Evolutionary conservation across 2,329 filamentous ascomycete species (phyloP), one percentile per base, ranked within the genome.

Genomic region (Aspergillus sp.): DNA sequence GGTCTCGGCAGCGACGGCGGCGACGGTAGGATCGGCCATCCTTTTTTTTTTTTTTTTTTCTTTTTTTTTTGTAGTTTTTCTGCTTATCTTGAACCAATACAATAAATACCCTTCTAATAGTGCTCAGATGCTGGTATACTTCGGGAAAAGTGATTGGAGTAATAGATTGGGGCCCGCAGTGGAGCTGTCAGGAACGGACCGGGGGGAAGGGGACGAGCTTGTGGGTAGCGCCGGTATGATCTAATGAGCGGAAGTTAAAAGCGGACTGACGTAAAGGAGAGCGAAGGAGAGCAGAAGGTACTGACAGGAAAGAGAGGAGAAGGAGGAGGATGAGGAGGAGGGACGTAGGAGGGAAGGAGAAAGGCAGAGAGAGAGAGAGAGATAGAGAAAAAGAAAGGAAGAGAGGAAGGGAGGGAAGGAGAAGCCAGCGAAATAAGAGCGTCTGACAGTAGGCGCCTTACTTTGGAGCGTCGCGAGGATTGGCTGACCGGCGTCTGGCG

Each of bases 1-100:
- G 32, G 65, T 68, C 31, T 73, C 70, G 16, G 58, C 6, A 52
- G 24, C 29, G 31, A 2, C 20, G n/a, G 18, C 29, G 6, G n/a
- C 6, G 29, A 20, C 18, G 39, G 16, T 31, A 16, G 18, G 45
- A 47, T 47, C 45, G 45, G 45, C 45, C 45, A 47, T 46, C 9
- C 9, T 29, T 9, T 20, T 1, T 20, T 20, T 20, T 29, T 29
- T 10, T 9, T 29, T 29, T 29, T 29, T 9, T n/a, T n/a, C n/a
- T 20, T 29, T 29, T 10, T 9, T 29, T 29, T 29, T 29, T 9
- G 1, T 9, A 1, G 6, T 2, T 2, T 1, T 29, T 29, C 7
- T 29, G 9, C 7, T 29, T 29, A 29, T 36, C 32, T 5, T 36
- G 32, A 16, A 36, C 11, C 11, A 36, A 36, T 36, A 36, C 32